Evolutionary conservation across 768 basidiomycete species (phyloP).

Genomic region (Bullera alba): DNA sequence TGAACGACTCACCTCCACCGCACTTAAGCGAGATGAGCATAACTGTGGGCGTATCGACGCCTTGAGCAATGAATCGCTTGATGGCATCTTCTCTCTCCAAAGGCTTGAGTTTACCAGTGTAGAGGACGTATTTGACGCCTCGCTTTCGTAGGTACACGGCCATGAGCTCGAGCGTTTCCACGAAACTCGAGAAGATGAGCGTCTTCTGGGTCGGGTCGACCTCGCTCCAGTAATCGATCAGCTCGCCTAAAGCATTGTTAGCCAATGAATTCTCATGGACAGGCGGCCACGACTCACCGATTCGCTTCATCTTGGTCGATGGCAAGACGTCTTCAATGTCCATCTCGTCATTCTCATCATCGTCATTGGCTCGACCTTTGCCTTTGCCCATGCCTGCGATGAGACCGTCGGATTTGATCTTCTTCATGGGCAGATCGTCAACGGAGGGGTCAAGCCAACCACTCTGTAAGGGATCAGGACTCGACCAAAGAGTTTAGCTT

Average conservation of each 20-base stretch:
- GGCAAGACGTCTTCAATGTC: slow-evolving; percentile 56
- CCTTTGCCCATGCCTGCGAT: slow-evolving; percentile 31
- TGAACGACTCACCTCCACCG: slow-evolving; percentile 18
- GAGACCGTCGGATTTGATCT: not conserved
- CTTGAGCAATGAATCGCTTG: slow-evolving; percentile 29
- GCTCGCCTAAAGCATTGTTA: not conserved
- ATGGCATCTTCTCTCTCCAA: slow-evolving; percentile 38
- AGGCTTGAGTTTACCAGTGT: slow-evolving; percentile 45
- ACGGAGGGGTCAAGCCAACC: slow-evolving; percentile 1
- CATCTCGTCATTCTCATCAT: slow-evolving; percentile 24
- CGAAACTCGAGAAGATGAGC: slow-evolving; percentile 67
- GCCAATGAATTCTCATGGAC: not conserved
- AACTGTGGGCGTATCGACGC: slow-evolving; percentile 27
- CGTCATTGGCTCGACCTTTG: slow-evolving; percentile 3
- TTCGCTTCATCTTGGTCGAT: slow-evolving; percentile 60
- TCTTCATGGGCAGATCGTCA: slow-evolving; percentile 2
- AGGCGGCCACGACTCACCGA: slow-evolving; percentile 16
- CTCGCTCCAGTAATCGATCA: slow-evolving; percentile 42
- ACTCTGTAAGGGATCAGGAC: too few species aligned
- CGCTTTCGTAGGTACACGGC: slow-evolving; percentile 57
- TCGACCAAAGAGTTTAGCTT: too few species aligned
- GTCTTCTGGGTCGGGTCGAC: slow-evolving; percentile 58
- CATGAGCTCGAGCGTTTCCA: slow-evolving; percentile 58
- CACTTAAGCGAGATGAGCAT: slow-evolving; percentile 47
- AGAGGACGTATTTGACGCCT: slow-evolving; percentile 30